Base-by-base conservation (phyloP, 805 yeast species). In the Ogataea dorogensis region DNA sequence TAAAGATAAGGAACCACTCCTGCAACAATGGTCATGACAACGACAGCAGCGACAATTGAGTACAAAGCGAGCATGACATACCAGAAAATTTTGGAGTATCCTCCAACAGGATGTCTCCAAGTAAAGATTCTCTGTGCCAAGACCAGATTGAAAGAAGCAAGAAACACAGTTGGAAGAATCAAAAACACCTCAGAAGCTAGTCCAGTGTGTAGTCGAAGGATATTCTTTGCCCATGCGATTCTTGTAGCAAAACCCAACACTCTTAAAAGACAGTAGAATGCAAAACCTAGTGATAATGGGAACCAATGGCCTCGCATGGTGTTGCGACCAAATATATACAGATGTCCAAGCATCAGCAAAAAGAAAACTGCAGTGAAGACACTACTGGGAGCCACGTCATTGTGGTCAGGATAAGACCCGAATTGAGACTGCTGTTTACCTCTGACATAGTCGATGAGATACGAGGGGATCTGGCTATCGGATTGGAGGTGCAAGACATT, bases 21-120 rank as follows among this genome's bases (percentile, higher is more conserved):
- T 17, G 81, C 82, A 13, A 79, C 63, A 49, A 83, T 73, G 13
- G 87, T 82, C 81, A 81, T 78, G n/a, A 69, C 67, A 30, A 82
- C 71, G 35, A 81, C 67, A 5, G 72, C 79, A 17, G 68, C 36
- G 18, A 83, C 87, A 32, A 79, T 47, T 5, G 60, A 47, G 51
- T 83, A 82, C 23, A 77, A 47, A 3, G 58, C 26, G 28, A 69
- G 52, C 81, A 82, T 74, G 18, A 61, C 33, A 21, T 42, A 42
- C 74, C 79, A 74, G 49, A 82, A 76, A 22, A 64, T 40, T 38
- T 57, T 63, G 27, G 71, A 56, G 14, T 75, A 68, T 24, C 88
- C 89, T 8, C 78, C 70, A 33, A 75, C 78, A 6, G 91, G 89
- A 53, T 83, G 89, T 55, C 81, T 67, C 85, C 87, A 81, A 5